Conservation (phyloP, 805 yeast genomes). For the Kuraishia floccosa region DNA sequence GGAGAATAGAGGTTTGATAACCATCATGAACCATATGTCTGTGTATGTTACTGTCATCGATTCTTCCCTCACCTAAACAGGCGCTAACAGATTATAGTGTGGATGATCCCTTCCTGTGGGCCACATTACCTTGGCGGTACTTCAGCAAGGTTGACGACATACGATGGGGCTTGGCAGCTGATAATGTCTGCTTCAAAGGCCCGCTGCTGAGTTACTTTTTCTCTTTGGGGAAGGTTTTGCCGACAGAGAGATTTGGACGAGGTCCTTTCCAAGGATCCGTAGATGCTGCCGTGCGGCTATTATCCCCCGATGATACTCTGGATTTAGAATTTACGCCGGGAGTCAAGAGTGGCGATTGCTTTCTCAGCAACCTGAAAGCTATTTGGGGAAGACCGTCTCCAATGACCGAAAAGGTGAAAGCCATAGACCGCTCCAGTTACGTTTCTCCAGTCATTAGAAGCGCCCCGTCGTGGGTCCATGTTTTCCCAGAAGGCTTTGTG, state of each 20-base stretch:
- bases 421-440: constrained; percentile 18
- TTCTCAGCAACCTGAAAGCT: too few species aligned
- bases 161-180: constrained; percentile 94
- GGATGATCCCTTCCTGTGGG: constrained; percentile 91
- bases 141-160: constrained; percentile 52
- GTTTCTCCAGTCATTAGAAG: constrained; percentile 47
- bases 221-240: constrained; percentile 78
- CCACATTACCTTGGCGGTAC: constrained; percentile 64
- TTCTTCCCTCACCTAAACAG: neutral
- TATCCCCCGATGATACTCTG: constrained; percentile 68
- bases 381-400: constrained; percentile 6
- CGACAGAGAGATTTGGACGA: constrained; percentile 79
- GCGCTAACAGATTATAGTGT: constrained; percentile 21
- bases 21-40: constrained; percentile 90
- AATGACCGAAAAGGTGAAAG: neutral
- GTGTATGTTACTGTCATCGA: constrained; percentile 15
- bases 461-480: constrained; percentile 82
- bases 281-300: constrained; percentile 73
- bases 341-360: too few species aligned
- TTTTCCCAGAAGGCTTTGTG: constrained; percentile 92
- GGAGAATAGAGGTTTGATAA: constrained; percentile 68
- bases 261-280: constrained; percentile 90
- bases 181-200: constrained; percentile 73
- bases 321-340: constrained; percentile 24
- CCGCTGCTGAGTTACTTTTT: constrained; percentile 46